Base-by-base conservation (phyloP, 1,139 yeast species). In the Sugiyamaella xylanicola region DNA sequence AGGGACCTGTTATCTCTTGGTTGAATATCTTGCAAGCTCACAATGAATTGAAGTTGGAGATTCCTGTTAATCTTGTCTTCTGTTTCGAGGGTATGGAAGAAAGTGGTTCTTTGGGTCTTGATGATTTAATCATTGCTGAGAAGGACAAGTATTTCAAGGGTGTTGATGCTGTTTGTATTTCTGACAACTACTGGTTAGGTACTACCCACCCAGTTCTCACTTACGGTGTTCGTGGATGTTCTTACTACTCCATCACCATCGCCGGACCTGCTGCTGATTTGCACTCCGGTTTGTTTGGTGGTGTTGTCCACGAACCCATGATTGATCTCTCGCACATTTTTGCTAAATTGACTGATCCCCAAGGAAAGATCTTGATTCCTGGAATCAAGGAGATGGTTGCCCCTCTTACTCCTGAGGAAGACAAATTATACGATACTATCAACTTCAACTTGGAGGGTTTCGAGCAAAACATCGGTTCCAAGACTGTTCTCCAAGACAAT, bases 41-140 rank as follows among this genome's bases (percentile, higher is more conserved):
- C 75, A 83, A 80, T 58, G 88, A 85, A 65, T 81, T 90, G 61
- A 90, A 88, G 27, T 72, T 89, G 71, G 97, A 92, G 62, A 79
- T 95, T 57, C 99, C 99, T 29, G 98, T 93, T 62, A 93, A 93
- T 76, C 76, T 93, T 67, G 82, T 90, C 53, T 87, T 88, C 69
- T 90, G 97, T 74, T 93, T 93, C 68, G 99, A 93, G 77, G 99
- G 99, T 60, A 93, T 93, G 99, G 99, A 93, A 76, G 99, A 93
- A 75, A 85, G 92, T 62, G 99, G 99, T 19, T 90, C 97, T 29
- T 75, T 89, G 54, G 98, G 99, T 27, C 81, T 93, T 64, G 99
- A 93, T 63, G 84, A 77, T 42, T 80, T 93, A 68, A 87, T 93
- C 68, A 85, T 85, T 51, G 73, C 77, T 50, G 98, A 95, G 76